Evolutionary conservation across 2,329 filamentous ascomycete genomes (phyloP), one percentile per base, ranked within the genome.

Genomic region (Diplodia mutila): DNA sequence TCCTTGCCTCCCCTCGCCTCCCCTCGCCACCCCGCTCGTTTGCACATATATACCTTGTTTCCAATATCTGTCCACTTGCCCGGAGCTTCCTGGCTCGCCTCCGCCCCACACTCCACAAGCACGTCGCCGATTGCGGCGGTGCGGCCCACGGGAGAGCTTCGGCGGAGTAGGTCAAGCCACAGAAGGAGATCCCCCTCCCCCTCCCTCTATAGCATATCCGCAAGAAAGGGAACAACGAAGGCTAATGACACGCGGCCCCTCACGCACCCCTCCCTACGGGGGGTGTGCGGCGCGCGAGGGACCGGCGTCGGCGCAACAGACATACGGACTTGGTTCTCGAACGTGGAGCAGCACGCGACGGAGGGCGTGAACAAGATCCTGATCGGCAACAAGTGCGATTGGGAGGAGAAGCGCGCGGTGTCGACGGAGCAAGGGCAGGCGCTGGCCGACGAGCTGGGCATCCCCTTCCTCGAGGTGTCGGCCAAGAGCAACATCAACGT

Each of bases 401-500:
- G 95, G 95, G 95, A 98, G 82, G 95, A 99, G 84, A 98, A 98
- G 87, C 91, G 95, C 73, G 93, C 92, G 66, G 91, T 99, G 51
- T 93, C 92, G 61, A 97, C 91, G 69, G 94, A 97, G 80, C 91
- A 93, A 77, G 95, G 95, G 74, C 94, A 99, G 81, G 90, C 90
- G 72, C 88, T 99, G 67, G 95, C 95, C 69, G 91, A 97, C 82
- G 95, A 98, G 82, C 90, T 99, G 69, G 93, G 94, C 76, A 97
- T 99, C 72, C 94, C 95, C 23, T 99, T 99, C 86, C 91, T 99
- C 79, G 95, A 99, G 81, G 95, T 99, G 70, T 97, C 93, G 21
- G 95, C 95, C 72, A 99, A 99, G 87, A 94, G 92, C 85, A 98
- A 98, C 85, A 97, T 97, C 88, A 99, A 99, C 83, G 96, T 99